Base-by-base conservation (phyloP, 2,329 filamentous ascomycete genomes). In the Dactylellina sp. region DNA sequence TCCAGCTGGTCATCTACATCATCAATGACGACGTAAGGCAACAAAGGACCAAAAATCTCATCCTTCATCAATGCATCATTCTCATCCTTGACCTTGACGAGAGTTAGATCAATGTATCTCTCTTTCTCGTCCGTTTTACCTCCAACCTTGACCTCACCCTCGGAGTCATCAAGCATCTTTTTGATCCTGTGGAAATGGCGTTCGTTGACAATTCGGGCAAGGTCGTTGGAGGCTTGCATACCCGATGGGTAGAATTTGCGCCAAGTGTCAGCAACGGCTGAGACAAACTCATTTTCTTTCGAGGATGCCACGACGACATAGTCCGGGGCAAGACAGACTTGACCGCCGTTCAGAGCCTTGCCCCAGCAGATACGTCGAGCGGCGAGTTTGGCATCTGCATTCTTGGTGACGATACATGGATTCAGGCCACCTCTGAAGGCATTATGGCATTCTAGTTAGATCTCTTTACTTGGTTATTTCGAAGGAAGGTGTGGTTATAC, bases 291-390 rank as follows among this genome's bases (percentile, higher is more conserved):
- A 12, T 88, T 84, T 25, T 77, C 74, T 24, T 63, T 68, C 47
- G 65, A 71, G 44, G 76, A 88, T 80, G 98, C 92, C 25, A 96
- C 87, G 57, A 97, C 85, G 59, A 91, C 89, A 82, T 97, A 97
- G 84, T 98, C 97, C 79, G 97, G 93, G 24, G 89, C 92, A 76
- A 97, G 87, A 81, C 95, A 99, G 76, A 97, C 86, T 82, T 99
- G 95, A 22, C 95, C 95, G 2, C 91, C 90, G 80, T 95, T 95
- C 75, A 92, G 80, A 2, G 87, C 86, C 85, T 98, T 99, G 55
- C 89, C 91, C 93, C 93, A 99, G 50, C 97, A 84, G 61, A 98
- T 84, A 37, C 95, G 87, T 71, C 91, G 87, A 3, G 95, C 94
- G 0, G 94, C 93, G 55, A 97, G 84, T 76, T 88, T 85, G 57